phyloP scores from a whole-genome alignment of 1,139 yeast species.

The Arxiozyma telluris region DNA sequence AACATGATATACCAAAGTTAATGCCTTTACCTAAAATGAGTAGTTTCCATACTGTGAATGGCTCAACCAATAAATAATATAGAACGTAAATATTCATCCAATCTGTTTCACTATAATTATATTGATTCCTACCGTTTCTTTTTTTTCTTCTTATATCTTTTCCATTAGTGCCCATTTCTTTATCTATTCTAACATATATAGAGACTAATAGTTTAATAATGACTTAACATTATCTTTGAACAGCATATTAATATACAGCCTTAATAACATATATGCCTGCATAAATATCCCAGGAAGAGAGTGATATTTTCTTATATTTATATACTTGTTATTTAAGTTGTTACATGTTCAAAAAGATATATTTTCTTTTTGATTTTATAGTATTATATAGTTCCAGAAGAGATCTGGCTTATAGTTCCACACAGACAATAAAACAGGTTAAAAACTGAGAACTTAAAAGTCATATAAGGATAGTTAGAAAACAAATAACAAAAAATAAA shows the following conservation, averaged over 20 bases:
- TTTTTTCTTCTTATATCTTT: background rate
- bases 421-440: background rate
- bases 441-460: background rate
- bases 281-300: background rate
- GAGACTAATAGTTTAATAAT: background rate
- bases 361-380: background rate
- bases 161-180: background rate
- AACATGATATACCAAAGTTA: background rate
- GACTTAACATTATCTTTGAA: background rate
- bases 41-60: conserved; percentile 21
- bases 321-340: conserved; percentile 1
- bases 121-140: background rate
- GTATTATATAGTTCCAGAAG: background rate
- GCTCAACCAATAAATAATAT: conserved; percentile 5
- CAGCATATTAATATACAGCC: background rate
- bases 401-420: background rate
- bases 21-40: conserved; percentile 18
- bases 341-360: background rate
- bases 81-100: background rate
- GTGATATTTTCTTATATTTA: background rate
- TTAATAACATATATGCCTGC: background rate
- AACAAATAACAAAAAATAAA: background rate
- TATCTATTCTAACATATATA: no score
- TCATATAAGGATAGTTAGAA: background rate
- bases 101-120: no score